A percentile compares a stretch with the other conserved stretches of the same genome.
Evolutionary conservation across 192 early-diverging fungal species (phyloP).

Genomic region (Gryganskiella cystojenkinii): DNA sequence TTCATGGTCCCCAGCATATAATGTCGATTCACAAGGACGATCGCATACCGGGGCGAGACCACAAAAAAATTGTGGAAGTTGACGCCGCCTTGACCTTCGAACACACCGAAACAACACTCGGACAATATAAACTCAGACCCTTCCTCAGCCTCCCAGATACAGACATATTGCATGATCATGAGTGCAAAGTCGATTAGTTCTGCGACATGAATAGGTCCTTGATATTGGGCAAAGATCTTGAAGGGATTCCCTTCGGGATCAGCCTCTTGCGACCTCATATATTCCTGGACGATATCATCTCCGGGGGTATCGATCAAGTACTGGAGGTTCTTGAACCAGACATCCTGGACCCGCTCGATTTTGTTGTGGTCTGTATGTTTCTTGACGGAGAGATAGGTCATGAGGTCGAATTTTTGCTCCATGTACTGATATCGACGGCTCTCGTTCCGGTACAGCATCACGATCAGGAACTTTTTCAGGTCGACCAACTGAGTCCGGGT

Average conservation of each 20-base stretch:
- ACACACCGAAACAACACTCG: constrained; percentile 39
- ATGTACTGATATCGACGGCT: constrained; percentile 29
- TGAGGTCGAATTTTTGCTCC: constrained; percentile 14
- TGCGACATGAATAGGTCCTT: constrained; percentile 13
- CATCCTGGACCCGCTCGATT: constrained; percentile 10
- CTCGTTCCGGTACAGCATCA: constrained; percentile 39
- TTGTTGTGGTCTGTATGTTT: constrained; percentile 22
- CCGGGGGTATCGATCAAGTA: constrained; percentile 31
- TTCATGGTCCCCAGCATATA: not conserved
- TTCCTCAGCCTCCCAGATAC: constrained; percentile 47
- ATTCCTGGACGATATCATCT: constrained; percentile 22
- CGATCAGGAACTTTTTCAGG: constrained; percentile 32
- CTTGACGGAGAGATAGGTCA: not conserved
- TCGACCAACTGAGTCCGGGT: constrained; percentile 14
- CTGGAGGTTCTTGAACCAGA: constrained; percentile 48
- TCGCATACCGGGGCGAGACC: constrained; percentile 44
- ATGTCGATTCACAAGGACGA: constrained; percentile 26
- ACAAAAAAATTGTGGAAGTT: constrained; percentile 45
- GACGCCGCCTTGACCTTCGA: constrained; percentile 18
- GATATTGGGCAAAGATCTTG: not conserved
- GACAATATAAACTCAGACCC: constrained; percentile 47
- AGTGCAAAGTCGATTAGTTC: constrained; percentile 18
- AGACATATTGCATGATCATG: constrained; percentile 6
- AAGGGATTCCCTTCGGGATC: not conserved
- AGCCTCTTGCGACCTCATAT: not conserved